phyloP scores from a whole-genome alignment of 2,329 filamentous ascomycete species.

The Colletotrichum falcatum region DNA sequence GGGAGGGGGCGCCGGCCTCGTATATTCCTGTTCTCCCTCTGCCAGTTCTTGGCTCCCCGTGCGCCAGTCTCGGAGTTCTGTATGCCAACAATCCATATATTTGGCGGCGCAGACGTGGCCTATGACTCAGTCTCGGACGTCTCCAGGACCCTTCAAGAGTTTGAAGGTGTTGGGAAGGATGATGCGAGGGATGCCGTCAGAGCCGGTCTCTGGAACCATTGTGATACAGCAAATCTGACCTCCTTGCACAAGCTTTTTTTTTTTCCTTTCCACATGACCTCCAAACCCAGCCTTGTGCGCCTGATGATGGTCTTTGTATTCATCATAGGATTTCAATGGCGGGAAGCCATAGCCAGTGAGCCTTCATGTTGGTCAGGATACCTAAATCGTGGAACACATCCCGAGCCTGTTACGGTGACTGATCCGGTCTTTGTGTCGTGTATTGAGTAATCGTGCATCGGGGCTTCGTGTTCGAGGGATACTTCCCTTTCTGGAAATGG shows the following conservation, averaged over 20 bases:
- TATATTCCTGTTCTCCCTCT: not conserved
- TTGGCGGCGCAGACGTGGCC: constrained; percentile 1
- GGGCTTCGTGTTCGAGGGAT: constrained; percentile 1
- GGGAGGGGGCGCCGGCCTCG: constrained; percentile 1
- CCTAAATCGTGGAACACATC: constrained; percentile 4
- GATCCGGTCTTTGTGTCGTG: not conserved
- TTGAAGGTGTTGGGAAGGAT: not conserved
- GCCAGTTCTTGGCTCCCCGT: not conserved
- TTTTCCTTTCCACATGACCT: constrained; percentile 34
- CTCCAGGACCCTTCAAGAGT: not conserved
- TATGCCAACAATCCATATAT: not conserved
- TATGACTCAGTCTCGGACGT: constrained; percentile 13
- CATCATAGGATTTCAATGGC: not conserved
- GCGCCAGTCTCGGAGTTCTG: not conserved
- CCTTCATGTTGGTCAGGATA: not conserved
- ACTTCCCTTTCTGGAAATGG: not conserved
- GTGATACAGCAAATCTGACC: constrained; percentile 7
- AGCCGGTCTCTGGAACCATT: not conserved
- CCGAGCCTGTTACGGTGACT: constrained; percentile 2
- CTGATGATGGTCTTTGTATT: not conserved
- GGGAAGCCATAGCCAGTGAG: not conserved
- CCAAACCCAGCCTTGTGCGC: constrained; percentile 11
- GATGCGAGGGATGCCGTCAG: constrained; percentile 7
- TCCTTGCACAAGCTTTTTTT: constrained; percentile 34
- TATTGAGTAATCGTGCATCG: not conserved